A percentile compares a stretch with the other conserved stretches of the same genome.
Evolutionary conservation across 2,329 filamentous ascomycete species (phyloP).

Genomic region (Sporothrix inflata): DNA sequence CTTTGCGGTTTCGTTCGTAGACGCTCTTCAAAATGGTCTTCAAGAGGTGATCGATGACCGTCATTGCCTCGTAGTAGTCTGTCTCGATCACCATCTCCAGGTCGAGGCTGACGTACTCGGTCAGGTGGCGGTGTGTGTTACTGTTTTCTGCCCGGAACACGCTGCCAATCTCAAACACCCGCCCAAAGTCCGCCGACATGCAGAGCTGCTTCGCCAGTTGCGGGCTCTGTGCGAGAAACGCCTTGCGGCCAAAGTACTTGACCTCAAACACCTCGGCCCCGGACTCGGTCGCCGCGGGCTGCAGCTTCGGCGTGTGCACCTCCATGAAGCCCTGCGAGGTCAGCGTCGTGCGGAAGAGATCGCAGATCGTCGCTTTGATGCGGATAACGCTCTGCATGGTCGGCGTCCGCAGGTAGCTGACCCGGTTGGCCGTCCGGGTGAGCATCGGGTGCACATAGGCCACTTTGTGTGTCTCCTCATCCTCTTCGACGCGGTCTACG

Average conservation of each 20-base stretch:
- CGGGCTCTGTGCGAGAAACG: slow-evolving; percentile 88
- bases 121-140: slow-evolving; percentile 92
- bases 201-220: slow-evolving; percentile 93
- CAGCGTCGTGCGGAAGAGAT: slow-evolving; percentile 76
- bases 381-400: slow-evolving; percentile 87
- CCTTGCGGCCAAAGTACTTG: slow-evolving; percentile 85
- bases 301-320: slow-evolving; percentile 91
- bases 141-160: slow-evolving; percentile 95
- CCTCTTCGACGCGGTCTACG: slow-evolving; percentile 45
- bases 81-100: slow-evolving; percentile 89
- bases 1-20: slow-evolving; percentile 47
- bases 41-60: slow-evolving; percentile 77
- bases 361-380: slow-evolving; percentile 78
- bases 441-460: slow-evolving; percentile 67
- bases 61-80: slow-evolving; percentile 86
- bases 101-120: slow-evolving; percentile 91
- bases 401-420: slow-evolving; percentile 84
- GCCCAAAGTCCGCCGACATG: slow-evolving; percentile 84
- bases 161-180: slow-evolving; percentile 85
- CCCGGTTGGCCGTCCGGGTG: slow-evolving; percentile 75
- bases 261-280: slow-evolving; percentile 90
- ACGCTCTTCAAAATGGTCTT: slow-evolving; percentile 70
- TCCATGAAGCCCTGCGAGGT: slow-evolving; percentile 82
- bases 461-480: slow-evolving; percentile 44
- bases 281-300: slow-evolving; percentile 87